Conservation (phyloP, 2,329 filamentous ascomycete genomes). For the Aspergillus melleus region DNA sequence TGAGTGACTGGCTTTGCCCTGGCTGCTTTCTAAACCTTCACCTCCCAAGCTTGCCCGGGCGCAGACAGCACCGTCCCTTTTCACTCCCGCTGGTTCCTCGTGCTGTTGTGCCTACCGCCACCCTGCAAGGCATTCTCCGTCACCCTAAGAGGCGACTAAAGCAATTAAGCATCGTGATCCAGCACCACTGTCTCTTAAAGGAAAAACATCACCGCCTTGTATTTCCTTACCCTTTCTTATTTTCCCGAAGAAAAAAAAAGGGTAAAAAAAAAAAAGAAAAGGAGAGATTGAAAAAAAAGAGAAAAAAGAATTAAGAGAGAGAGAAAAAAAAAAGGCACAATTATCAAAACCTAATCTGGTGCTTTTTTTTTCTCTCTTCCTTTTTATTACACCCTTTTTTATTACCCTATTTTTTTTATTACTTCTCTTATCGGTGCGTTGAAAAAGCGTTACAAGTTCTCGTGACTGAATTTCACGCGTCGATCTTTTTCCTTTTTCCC, state of each 20-base stretch:
- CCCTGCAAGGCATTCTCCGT: slow-evolving; percentile 39
- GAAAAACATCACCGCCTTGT: slow-evolving; percentile 8
- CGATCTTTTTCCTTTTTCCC: slow-evolving; percentile 11
- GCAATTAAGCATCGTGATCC: slow-evolving; percentile 41
- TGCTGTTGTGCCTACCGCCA: slow-evolving; percentile 34
- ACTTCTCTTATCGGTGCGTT: slow-evolving; percentile 5
- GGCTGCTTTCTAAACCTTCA: slow-evolving; percentile 24
- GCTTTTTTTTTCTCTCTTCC: neutral
- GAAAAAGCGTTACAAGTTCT: slow-evolving; percentile 4
- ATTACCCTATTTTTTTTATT: slow-evolving; percentile 6
- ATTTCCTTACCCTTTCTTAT: slow-evolving; percentile 12
- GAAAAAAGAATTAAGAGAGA: neutral
- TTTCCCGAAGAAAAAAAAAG: neutral
- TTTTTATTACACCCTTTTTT: slow-evolving; percentile 10
- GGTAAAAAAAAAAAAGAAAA: neutral
- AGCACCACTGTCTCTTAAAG: slow-evolving; percentile 15
- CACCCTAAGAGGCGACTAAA: slow-evolving; percentile 39
- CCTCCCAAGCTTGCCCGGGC: slow-evolving; percentile 13
- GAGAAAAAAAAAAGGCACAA: neutral
- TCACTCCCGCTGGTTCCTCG: slow-evolving; percentile 34
- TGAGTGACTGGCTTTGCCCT: slow-evolving; percentile 10
- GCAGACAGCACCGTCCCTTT: slow-evolving; percentile 24
- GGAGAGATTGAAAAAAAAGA: neutral
- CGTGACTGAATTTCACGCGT: slow-evolving; percentile 12
- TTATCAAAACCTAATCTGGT: neutral